Base-by-base conservation (phyloP, 2,329 filamentous ascomycete genomes). In the Nemania sp. region DNA sequence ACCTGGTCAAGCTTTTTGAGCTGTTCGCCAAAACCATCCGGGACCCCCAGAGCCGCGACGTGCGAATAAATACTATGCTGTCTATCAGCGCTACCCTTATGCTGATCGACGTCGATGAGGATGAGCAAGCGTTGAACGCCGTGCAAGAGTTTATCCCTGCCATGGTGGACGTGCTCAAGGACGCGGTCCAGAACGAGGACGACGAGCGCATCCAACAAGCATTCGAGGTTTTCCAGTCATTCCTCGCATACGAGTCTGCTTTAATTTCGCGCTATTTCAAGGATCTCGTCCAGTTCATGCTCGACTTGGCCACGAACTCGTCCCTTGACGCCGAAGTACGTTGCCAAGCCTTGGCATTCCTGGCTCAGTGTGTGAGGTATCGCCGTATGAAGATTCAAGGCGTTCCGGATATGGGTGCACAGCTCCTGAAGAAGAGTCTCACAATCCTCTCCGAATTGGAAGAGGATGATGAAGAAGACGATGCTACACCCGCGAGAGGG, bases 191-290 rank as follows among this genome's bases (percentile, higher is more conserved):
- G 69, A 84, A 85, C 59, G 85, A 86, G 59, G 90, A 97, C 69
- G 93, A 97, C 69, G 93, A 97, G 73, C 89, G 90, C 74, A 88
- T 90, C 69, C 91, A 94, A 81, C 88, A 94, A 73, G 87, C 92
- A 25, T 99, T 98, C 70, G 95, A 98, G 75, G 92, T 97, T 67
- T 97, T 98, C 85, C 95, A 98, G 81, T 95, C 91, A 52, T 88
- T 97, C 71, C 85, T 99, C 55, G 90, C 90, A 65, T 97, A 92
- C 75, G 94, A 97, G 74, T 90, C 91, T 32, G 86, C 91, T 48
- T 85, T 98, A 52, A 81, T 98, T 54, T 90, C 89, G 67, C 83
- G 86, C 57, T 93, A 97, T 79, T 91, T 99, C 72, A 91, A 89
- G 74, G 92, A 97, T 71, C 84, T 99, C 9, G 83, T 97, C 62